phyloP scores from a whole-genome alignment of 129 eudicot species.

The Arctium lappa region DNA sequence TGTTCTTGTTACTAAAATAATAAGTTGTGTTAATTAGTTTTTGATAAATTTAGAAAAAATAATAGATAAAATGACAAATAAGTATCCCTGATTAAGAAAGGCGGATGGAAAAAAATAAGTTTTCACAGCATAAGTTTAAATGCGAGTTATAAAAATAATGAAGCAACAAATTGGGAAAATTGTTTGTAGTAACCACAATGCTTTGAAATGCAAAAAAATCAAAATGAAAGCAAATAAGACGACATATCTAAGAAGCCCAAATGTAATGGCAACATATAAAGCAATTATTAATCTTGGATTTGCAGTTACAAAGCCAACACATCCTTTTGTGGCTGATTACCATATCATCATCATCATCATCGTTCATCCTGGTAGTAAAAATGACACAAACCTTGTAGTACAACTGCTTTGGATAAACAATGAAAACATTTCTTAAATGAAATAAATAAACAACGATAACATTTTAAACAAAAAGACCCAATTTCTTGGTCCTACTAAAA shows the following conservation, averaged over 20 bases:
- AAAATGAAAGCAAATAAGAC: not conserved
- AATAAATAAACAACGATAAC: too few species aligned
- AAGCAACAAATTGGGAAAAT: too few species aligned
- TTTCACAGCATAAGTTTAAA: too few species aligned
- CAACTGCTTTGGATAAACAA: not conserved
- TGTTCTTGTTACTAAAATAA: not conserved
- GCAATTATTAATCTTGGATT: constrained; percentile 9
- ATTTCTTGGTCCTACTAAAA: too few species aligned
- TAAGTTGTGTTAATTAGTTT: not conserved
- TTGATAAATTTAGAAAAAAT: too few species aligned
- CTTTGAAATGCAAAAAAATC: not conserved
- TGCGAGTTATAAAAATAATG: too few species aligned
- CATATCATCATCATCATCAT: not conserved
- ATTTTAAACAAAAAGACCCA: too few species aligned
- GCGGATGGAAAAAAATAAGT: not conserved
- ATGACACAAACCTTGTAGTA: not conserved
- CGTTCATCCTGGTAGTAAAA: not conserved
- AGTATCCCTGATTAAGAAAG: not conserved
- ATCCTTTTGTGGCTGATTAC: not conserved
- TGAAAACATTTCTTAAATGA: too few species aligned
- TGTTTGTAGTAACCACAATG: too few species aligned
- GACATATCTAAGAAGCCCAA: not conserved
- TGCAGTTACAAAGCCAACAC: not conserved
- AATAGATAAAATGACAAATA: too few species aligned
- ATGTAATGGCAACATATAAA: not conserved